Conservation (phyloP, 495 filamentous ascomycete genomes). For the Hyaloscypha hepaticicola region DNA sequence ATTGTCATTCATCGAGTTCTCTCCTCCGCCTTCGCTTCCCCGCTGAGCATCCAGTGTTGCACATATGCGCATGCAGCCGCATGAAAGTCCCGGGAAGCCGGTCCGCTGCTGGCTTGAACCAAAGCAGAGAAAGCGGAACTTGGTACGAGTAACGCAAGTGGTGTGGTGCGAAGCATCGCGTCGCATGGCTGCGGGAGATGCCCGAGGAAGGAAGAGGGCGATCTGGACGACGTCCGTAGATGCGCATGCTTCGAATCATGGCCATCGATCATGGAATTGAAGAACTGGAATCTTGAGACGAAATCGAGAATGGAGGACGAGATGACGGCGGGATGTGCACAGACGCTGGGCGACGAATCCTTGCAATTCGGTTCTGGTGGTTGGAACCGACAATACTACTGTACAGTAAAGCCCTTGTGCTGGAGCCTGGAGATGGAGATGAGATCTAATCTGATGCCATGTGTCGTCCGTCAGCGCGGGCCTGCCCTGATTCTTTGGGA, state of each 20-base stretch:
- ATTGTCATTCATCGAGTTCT: not conserved
- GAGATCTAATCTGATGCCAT: constrained; percentile 18
- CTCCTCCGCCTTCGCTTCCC: not conserved
- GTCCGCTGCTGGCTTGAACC: not conserved
- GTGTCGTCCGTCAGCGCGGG: not conserved
- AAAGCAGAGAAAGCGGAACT: not conserved
- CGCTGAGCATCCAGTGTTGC: not conserved
- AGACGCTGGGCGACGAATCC: constrained; percentile 8
- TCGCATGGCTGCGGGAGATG: not conserved
- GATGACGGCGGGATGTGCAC: constrained; percentile 7
- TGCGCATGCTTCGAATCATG: not conserved
- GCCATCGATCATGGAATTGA: too few species aligned
- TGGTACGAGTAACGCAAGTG: not conserved
- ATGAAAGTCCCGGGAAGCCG: not conserved
- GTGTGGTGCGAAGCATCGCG: not conserved
- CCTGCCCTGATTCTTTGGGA: not conserved
- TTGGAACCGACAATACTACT: not conserved
- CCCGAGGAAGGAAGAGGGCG: not conserved
- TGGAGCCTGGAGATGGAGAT: not conserved
- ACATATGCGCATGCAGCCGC: constrained; percentile 2
- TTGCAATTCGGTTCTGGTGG: not conserved
- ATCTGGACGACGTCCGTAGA: not conserved
- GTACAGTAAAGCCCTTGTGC: too few species aligned
- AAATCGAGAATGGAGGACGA: not conserved
- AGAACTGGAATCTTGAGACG: too few species aligned